A percentile compares a stretch with the other conserved stretches of the same genome.
These are phyloP conservation scores for Tulasnella sp. DNA, from an alignment of 768 basidiomycete species.

Conservation along the genomic window DNA sequence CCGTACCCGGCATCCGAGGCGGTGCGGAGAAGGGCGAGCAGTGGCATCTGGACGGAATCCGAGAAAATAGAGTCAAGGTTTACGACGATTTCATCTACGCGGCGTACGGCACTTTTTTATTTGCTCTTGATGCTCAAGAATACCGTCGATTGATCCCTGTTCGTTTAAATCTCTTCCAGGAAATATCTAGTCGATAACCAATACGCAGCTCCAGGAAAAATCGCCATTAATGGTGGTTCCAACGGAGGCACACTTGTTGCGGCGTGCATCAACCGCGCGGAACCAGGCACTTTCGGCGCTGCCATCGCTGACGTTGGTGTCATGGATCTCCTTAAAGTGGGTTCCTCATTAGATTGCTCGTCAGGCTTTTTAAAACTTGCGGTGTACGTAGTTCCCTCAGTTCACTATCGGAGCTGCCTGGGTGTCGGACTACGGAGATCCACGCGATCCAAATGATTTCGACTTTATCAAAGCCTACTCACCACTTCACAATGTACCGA, in stretches of 20 bases:
- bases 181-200: conserved; percentile 70
- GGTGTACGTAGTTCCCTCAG: neutral
- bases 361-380: neutral
- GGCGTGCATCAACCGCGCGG: conserved; percentile 76
- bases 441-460: conserved; percentile 70
- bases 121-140: conserved; percentile 32
- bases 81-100: conserved; percentile 83
- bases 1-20: conserved; percentile 49
- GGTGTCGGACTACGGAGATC: conserved; percentile 75
- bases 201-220: conserved; percentile 62
- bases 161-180: conserved; percentile 38
- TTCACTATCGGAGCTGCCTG: conserved; percentile 57
- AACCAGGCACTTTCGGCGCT: conserved; percentile 68
- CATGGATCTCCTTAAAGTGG: conserved; percentile 69
- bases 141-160: neutral
- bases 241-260: conserved; percentile 80
- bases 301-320: conserved; percentile 80
- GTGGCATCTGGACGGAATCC: conserved; percentile 73
- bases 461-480: conserved; percentile 80
- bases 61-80: conserved; percentile 66
- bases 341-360: neutral
- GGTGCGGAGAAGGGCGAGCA: conserved; percentile 78
- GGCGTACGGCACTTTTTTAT: conserved; percentile 48
- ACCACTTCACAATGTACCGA: conserved; percentile 72
- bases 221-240: conserved; percentile 73